phyloP scores from a whole-genome alignment of 345 rosid species.

The Populus davidiana region DNA sequence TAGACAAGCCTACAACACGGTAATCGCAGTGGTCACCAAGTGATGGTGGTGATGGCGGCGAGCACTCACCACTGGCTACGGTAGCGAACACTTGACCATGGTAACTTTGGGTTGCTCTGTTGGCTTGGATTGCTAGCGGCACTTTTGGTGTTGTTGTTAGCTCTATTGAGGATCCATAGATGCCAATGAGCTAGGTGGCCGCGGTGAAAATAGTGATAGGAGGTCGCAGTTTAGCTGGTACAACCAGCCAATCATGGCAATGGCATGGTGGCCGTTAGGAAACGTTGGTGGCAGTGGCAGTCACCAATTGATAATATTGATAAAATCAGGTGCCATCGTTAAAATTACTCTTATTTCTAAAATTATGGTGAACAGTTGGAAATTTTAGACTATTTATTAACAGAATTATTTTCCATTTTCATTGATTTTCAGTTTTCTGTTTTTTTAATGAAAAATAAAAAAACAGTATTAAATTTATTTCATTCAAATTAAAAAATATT shows the following conservation, averaged over 20 bases:
- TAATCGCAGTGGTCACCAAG: neutral
- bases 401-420: too few species aligned
- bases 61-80: neutral
- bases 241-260: neutral
- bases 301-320: neutral
- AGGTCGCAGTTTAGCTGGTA: neutral
- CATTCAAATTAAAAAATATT: too few species aligned
- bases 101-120: neutral
- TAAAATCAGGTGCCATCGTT: neutral
- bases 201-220: neutral
- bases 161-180: too few species aligned
- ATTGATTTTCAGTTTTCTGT: too few species aligned
- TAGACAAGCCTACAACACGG: neutral
- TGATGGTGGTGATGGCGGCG: neutral
- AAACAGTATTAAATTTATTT: too few species aligned
- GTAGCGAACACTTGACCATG: neutral
- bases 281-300: neutral
- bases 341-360: neutral
- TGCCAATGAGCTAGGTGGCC: too few species aligned
- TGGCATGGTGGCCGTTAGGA: neutral
- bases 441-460: too few species aligned
- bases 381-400: too few species aligned
- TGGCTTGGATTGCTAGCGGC: neutral
- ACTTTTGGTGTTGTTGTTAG: neutral
- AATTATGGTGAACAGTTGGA: neutral